Percentiles rank a stretch among this genome's conserved stretches.
Evolutionary conservation across 1,284 basidiomycete species (phyloP).

Genomic region (Ganoderma resinaceum): DNA sequence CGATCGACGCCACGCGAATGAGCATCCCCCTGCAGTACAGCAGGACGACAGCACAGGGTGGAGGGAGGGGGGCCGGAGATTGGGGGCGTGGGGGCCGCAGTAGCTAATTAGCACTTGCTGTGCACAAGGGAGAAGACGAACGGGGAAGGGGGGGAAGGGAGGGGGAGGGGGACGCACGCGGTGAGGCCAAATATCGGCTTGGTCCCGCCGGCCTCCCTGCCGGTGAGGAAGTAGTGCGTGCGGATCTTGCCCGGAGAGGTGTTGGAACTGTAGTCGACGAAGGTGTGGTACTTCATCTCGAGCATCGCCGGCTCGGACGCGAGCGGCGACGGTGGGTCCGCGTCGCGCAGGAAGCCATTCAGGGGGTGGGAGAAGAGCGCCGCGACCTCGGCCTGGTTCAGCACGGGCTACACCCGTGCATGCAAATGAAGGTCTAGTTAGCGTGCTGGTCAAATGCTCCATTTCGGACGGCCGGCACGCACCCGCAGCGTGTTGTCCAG

Average conservation of each 20-base stretch:
- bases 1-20: conserved; percentile 71
- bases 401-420: conserved; percentile 62
- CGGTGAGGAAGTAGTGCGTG: conserved; percentile 82
- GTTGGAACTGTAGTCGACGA: conserved; percentile 60
- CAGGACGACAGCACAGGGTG: background rate
- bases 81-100: background rate
- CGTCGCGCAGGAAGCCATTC: conserved; percentile 67
- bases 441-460: conserved; percentile 5
- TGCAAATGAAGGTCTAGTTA: conserved; percentile 23
- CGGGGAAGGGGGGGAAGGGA: conserved; percentile 43
- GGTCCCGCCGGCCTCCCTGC: conserved; percentile 78
- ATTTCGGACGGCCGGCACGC: conserved; percentile 1
- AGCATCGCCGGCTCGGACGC: conserved; percentile 60
- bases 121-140: background rate
- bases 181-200: conserved; percentile 88
- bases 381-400: conserved; percentile 81
- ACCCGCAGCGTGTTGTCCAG: conserved; percentile 75
- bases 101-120: background rate
- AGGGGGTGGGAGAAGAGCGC: conserved; percentile 86
- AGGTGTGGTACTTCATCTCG: conserved; percentile 73
- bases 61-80: background rate
- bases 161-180: conserved; percentile 53
- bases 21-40: conserved; percentile 65
- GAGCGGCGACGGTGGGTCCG: conserved; percentile 61
- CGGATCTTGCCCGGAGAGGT: conserved; percentile 50